Conservation (phyloP, 305 asterid species). For the Fraxinus xanthoxyloides region DNA sequence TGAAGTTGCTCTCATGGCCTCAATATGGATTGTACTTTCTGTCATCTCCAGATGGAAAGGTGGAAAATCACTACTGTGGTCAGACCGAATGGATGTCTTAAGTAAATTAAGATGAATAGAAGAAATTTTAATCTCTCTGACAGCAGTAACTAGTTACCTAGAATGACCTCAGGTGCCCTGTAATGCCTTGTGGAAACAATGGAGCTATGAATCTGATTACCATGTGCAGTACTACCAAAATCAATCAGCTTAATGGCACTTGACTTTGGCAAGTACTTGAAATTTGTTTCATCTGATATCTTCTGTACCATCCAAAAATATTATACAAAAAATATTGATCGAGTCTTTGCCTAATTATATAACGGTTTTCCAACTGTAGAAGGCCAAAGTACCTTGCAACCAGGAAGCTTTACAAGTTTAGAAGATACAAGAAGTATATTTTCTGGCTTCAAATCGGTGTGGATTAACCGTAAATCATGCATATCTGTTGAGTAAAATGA, state of each 20-base stretch:
- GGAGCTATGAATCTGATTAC: conserved; percentile 49
- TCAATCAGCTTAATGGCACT: conserved; percentile 64
- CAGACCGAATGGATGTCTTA: conserved; percentile 10
- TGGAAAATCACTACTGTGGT: conserved; percentile 13
- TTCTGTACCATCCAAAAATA: conserved; percentile 53
- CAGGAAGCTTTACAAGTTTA: conserved; percentile 54
- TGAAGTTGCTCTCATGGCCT: conserved; percentile 4
- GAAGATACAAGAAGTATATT: conserved; percentile 58
- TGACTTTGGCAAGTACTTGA: conserved; percentile 62
- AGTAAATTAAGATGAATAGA: conserved; percentile 14
- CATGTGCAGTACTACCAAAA: conserved; percentile 53
- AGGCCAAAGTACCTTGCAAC: conserved; percentile 47
- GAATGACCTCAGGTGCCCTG: conserved; percentile 89
- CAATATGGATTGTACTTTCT: conserved; percentile 12
- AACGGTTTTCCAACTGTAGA: conserved; percentile 31
- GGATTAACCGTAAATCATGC: conserved; percentile 57
- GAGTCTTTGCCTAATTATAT: conserved; percentile 23
- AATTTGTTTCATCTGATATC: conserved; percentile 43
- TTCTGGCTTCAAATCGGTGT: conserved; percentile 70
- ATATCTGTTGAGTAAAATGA: conserved; percentile 42
- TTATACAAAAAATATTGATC: conserved; percentile 8
- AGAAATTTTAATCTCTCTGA: conserved; percentile 22
- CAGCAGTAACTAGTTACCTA: conserved; percentile 51
- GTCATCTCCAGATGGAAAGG: conserved; percentile 1
- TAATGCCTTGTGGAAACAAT: conserved; percentile 72